Base-by-base conservation (phyloP, 2,329 filamentous ascomycete species). In the Neofusicoccum parvum region DNA sequence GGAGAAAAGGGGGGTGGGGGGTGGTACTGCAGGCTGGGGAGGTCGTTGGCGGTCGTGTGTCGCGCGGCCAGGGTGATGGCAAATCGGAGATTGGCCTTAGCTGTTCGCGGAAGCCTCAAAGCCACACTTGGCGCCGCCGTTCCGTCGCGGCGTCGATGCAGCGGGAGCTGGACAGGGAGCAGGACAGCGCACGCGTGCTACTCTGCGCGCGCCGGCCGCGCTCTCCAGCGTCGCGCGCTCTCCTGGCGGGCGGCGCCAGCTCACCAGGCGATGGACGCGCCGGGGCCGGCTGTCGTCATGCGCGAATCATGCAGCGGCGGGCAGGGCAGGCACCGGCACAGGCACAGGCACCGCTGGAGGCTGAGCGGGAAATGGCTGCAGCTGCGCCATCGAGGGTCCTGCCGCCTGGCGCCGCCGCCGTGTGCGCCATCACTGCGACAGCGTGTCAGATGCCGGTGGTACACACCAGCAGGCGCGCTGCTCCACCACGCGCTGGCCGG, bases 61-160 rank as follows among this genome's bases (percentile, higher is more conserved):
- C 63, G 62, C 36, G 41, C 14, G 15, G 27, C 54, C 56, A 48
- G 56, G 56, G 56, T 46, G 56, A 48, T 7, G 56, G 56, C 49
- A 63, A 56, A 46, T 64, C 62, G 62, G 62, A 64, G 62, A 64
- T 64, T 64, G 62, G 60, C 49, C 50, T 56, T 51, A 66, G 64
- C 58, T 59, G 53, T 20, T 12, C 53, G 50, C 50, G 50, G 50
- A 37, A 54, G 53, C 53, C 34, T 15, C 39, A 20, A 59, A 59
- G 54, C 41, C 54, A 59, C 54, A 59, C 54, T 60, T 60, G 41
- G 56, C 54, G 39, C 7, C 39, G 41, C 41, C 20, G 39, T 45
- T 45, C 41, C 37, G 10, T 39, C 37, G 37, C 37, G 9, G 27
- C 27, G 27, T 32, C 27, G 27, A 6, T 7, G 27, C 27, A 5